Evolutionary conservation across 331 rosid species (phyloP).

Genomic region (Malus hybrid): DNA sequence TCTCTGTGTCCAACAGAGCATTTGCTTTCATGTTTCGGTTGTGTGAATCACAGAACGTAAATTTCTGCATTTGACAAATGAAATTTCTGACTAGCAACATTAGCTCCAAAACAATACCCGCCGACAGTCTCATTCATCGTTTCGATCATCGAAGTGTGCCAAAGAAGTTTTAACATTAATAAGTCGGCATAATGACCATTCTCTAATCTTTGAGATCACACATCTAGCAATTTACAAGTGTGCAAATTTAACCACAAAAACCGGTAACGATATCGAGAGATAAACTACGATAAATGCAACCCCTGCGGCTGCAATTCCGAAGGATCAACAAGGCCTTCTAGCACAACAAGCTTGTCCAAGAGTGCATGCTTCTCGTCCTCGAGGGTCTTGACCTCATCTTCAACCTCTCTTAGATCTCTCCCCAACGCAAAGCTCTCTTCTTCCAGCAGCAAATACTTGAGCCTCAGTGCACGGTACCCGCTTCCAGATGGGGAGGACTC

Average conservation of each 20-base stretch:
- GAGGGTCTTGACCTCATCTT: conserved; percentile 71
- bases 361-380: conserved; percentile 83
- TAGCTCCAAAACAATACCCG: neutral
- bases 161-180: neutral
- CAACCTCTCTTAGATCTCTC: conserved; percentile 54
- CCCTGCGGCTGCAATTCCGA: conserved; percentile 48
- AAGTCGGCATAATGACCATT: no score
- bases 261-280: neutral
- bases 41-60: no score
- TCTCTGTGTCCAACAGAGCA: no score
- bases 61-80: no score
- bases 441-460: conserved; percentile 71
- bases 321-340: conserved; percentile 82
- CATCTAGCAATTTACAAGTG: neutral
- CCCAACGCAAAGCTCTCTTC: conserved; percentile 80
- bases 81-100: neutral
- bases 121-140: neutral
- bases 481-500: conserved; percentile 69
- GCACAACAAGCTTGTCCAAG: conserved; percentile 81
- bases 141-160: neutral
- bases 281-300: neutral
- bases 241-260: neutral
- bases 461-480: conserved; percentile 74
- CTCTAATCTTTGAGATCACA: neutral
- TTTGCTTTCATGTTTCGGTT: no score